Conservation (phyloP, 106 monocot species). For the Dactylorhiza incarnata region DNA sequence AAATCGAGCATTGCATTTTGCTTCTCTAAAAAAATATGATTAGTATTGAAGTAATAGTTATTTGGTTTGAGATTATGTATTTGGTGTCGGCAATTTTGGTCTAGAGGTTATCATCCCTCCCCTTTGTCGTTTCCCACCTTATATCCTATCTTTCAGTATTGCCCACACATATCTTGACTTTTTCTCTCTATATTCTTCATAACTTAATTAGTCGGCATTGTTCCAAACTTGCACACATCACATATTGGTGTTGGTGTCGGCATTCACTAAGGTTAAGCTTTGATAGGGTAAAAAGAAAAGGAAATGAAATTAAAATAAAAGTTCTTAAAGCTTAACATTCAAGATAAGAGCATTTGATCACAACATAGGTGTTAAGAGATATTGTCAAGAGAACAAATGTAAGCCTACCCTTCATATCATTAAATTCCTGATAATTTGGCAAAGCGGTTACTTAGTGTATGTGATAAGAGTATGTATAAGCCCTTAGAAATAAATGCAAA, state of each 20-base stretch:
- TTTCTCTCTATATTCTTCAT: neutral
- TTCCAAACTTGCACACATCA: neutral
- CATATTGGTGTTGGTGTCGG: neutral
- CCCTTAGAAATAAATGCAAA: no score
- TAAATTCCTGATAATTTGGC: no score
- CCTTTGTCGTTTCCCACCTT: neutral
- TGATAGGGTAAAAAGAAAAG: neutral
- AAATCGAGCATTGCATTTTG: neutral
- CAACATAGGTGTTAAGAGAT: no score
- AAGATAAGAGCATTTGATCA: neutral
- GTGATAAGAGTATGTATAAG: no score
- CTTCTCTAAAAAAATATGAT: neutral
- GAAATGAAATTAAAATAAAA: neutral
- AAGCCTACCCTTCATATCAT: no score
- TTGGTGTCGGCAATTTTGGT: neutral
- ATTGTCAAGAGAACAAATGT: no score
- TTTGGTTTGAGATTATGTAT: neutral
- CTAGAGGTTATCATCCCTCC: neutral
- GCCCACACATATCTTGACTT: neutral
- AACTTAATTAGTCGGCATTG: neutral
- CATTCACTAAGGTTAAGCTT: neutral
- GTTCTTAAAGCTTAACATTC: neutral
- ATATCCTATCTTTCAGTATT: neutral
- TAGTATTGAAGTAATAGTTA: neutral
- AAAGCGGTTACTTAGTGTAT: no score